Conservation (phyloP, 2,329 filamentous ascomycete species). For the Talaromyces funiculosus region DNA sequence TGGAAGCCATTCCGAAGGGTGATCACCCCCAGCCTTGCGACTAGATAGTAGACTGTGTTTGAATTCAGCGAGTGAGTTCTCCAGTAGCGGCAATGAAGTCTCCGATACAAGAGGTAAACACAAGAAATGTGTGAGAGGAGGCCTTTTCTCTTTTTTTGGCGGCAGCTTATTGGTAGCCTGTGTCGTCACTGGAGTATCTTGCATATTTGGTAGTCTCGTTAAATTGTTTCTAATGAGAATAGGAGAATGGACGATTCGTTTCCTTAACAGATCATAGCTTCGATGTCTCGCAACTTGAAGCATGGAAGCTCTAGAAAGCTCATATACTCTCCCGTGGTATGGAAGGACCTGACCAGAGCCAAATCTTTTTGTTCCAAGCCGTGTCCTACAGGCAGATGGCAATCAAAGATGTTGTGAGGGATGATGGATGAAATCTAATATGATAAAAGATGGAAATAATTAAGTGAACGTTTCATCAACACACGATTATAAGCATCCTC, state of each 20-base stretch:
- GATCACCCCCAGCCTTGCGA: constrained; percentile 10
- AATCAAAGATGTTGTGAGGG: neutral
- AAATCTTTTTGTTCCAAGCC: too few species aligned
- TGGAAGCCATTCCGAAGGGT: constrained; percentile 18
- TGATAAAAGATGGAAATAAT: neutral
- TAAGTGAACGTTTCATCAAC: neutral
- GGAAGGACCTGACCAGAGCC: neutral
- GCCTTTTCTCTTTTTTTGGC: constrained; percentile 22
- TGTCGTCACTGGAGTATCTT: neutral
- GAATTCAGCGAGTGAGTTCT: constrained; percentile 58
- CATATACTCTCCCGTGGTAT: neutral
- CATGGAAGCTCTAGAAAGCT: neutral
- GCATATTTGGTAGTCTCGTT: neutral
- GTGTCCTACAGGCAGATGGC: neutral
- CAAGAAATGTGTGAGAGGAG: constrained; percentile 42
- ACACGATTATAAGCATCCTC: neutral
- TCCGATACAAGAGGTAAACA: constrained; percentile 57
- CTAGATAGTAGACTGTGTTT: constrained; percentile 47
- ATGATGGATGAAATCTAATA: neutral
- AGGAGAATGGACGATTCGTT: neutral
- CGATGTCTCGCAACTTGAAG: neutral
- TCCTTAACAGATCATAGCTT: neutral
- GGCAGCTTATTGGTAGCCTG: neutral
- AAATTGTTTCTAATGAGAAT: neutral
- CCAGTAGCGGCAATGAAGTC: constrained; percentile 58